Conservation (phyloP, 2,329 filamentous ascomycete genomes). For the Beauveria scarabaeidicola region DNA sequence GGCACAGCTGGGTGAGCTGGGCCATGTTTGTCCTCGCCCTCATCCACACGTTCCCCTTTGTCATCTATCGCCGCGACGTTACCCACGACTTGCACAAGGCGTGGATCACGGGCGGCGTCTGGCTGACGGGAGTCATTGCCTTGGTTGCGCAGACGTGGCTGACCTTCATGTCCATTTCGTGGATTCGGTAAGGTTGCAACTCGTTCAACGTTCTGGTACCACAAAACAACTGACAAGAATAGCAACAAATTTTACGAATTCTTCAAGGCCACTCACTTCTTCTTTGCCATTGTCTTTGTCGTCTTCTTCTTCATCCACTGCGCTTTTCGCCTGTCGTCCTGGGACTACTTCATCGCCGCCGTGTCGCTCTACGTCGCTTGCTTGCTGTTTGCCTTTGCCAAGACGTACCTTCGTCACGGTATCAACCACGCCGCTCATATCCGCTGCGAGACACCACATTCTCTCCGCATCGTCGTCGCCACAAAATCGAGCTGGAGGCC, state of each 20-base stretch:
- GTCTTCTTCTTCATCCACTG: constrained; percentile 55
- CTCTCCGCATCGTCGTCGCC: constrained; percentile 33
- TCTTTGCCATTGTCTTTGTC: constrained; percentile 44
- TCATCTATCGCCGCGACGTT: constrained; percentile 38
- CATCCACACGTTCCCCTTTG: constrained; percentile 52
- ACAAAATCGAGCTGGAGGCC: constrained; percentile 38
- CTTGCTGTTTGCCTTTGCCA: constrained; percentile 38
- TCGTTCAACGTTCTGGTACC: not conserved
- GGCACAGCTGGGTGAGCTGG: constrained; percentile 45
- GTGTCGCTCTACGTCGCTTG: constrained; percentile 25
- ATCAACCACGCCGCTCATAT: constrained; percentile 34
- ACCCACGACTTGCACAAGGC: constrained; percentile 38
- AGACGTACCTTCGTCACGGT: constrained; percentile 43
- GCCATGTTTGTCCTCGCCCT: constrained; percentile 48
- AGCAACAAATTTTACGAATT: constrained; percentile 50
- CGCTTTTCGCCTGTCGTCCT: constrained; percentile 44
- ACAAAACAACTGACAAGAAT: not conserved
- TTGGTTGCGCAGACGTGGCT: constrained; percentile 45
- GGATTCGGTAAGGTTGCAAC: constrained; percentile 33
- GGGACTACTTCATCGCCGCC: constrained; percentile 54
- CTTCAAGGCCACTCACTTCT: constrained; percentile 49
- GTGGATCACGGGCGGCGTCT: constrained; percentile 37
- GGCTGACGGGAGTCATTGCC: constrained; percentile 48
- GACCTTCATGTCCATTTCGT: constrained; percentile 43
- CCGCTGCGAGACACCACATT: constrained; percentile 26